Percentiles rank a stretch among this genome's conserved stretches.
These are phyloP conservation scores for Arabidopsis lyrata DNA, from an alignment of 441 rosid genomes.

Conservation along the genomic window DNA sequence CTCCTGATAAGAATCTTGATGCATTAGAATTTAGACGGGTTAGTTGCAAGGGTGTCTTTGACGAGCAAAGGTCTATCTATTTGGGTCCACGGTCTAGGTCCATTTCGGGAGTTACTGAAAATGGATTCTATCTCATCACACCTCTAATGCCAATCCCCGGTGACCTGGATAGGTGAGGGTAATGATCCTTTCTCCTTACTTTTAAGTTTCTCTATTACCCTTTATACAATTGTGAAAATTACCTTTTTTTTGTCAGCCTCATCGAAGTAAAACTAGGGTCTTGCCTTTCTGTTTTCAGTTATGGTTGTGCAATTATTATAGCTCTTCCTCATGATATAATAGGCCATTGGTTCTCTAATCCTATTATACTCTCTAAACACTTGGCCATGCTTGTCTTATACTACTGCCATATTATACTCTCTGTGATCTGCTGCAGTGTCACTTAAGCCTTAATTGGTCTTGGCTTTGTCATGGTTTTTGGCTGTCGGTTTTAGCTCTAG, in stretches of 20 bases:
- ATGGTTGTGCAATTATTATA: constrained; percentile 4
- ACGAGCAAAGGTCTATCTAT: constrained; percentile 69
- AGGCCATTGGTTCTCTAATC: constrained; percentile 21
- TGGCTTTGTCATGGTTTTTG: constrained; percentile 10
- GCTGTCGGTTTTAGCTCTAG: constrained; percentile 17
- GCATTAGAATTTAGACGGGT: constrained; percentile 82
- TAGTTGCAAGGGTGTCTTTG: constrained; percentile 69
- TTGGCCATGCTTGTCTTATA: constrained; percentile 7
- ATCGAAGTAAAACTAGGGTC: neutral
- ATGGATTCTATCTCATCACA: constrained; percentile 79
- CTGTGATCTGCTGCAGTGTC: constrained; percentile 9
- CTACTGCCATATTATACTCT: neutral
- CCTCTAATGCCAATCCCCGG: constrained; percentile 76
- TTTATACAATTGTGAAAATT: neutral
- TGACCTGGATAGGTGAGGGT: constrained; percentile 67
- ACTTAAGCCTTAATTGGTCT: constrained; percentile 9
- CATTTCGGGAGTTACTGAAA: constrained; percentile 91
- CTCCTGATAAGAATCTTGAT: constrained; percentile 53
- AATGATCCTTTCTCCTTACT: constrained; percentile 35
- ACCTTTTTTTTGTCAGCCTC: neutral
- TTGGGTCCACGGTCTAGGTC: constrained; percentile 95
- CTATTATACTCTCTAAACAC: neutral
- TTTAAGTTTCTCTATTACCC: neutral
- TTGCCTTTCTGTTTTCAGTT: constrained; percentile 5
- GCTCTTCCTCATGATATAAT: neutral